A percentile compares a stretch with the other conserved stretches of the same genome.
These are phyloP conservation scores for Marasmius oreades DNA, from an alignment of 1,284 basidiomycete species.

Conservation along the genomic window DNA sequence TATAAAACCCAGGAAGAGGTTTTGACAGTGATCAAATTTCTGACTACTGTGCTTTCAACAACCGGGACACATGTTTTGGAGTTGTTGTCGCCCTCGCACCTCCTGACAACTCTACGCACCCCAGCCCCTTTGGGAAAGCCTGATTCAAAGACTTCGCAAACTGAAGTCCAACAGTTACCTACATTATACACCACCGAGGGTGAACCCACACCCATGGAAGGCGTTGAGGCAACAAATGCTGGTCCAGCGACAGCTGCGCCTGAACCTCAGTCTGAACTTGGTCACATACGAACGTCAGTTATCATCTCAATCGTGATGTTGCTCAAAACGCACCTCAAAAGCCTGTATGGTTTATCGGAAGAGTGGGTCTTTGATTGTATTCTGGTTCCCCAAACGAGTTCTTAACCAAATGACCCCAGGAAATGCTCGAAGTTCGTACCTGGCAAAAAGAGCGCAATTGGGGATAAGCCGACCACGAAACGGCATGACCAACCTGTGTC, in stretches of 20 bases:
- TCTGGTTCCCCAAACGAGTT: conserved; percentile 1
- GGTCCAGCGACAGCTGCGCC: background rate
- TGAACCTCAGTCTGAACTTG: conserved; percentile 28
- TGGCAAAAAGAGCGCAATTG: conserved; percentile 82
- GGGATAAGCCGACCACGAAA: conserved; percentile 74
- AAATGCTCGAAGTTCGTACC: conserved; percentile 85
- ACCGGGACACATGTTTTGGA: conserved; percentile 80
- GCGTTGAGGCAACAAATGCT: background rate
- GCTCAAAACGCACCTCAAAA: conserved; percentile 81
- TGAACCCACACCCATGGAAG: background rate
- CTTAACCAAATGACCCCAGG: conserved; percentile 35
- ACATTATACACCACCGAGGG: background rate
- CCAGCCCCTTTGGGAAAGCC: conserved; percentile 11
- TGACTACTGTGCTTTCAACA: conserved; percentile 81
- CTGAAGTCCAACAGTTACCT: background rate
- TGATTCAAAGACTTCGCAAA: background rate
- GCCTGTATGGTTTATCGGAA: conserved; percentile 79
- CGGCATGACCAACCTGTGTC: conserved; percentile 59
- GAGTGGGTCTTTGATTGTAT: conserved; percentile 54
- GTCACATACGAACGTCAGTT: conserved; percentile 62
- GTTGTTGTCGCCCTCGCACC: conserved; percentile 61
- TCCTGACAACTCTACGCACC: conserved; percentile 58
- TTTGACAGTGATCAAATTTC: conserved; percentile 76
- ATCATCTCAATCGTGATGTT: conserved; percentile 80
- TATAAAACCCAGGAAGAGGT: conserved; percentile 96